These are phyloP conservation scores for Dimargaris verticillata DNA, from an alignment of 192 early-diverging fungal species.

Conservation along the genomic window DNA sequence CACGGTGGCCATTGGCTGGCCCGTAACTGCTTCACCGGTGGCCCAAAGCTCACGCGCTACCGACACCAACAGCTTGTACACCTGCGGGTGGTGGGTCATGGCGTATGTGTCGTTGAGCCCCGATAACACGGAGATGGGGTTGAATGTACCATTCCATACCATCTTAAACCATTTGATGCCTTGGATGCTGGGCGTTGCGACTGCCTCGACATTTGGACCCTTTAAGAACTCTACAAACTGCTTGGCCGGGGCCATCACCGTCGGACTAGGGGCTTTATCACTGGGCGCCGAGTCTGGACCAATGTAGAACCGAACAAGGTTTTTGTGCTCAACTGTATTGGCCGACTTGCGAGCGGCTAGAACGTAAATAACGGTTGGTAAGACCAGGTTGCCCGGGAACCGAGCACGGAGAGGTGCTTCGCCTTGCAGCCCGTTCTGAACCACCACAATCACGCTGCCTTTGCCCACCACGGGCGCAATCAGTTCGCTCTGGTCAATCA, in stretches of 20 bases:
- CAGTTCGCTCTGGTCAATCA: conserved; percentile 34
- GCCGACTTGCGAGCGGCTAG: conserved; percentile 17
- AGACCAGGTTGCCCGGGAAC: conserved; percentile 43
- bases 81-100: conserved; percentile 31
- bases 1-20: conserved; percentile 17
- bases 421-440: conserved; percentile 58
- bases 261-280: no score
- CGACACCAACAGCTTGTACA: conserved; percentile 21
- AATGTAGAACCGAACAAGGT: conserved; percentile 20
- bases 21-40: conserved; percentile 30
- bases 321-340: conserved; percentile 37
- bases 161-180: conserved; percentile 47
- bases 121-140: conserved; percentile 42
- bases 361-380: conserved; percentile 44
- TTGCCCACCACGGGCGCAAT: conserved; percentile 34
- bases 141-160: conserved; percentile 60
- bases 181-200: conserved; percentile 37
- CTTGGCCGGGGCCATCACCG: no score
- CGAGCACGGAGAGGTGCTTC: conserved; percentile 36
- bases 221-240: conserved; percentile 27
- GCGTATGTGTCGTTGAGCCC: conserved; percentile 33
- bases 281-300: conserved; percentile 18
- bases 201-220: conserved; percentile 20
- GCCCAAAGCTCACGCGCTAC: conserved; percentile 38
- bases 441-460: conserved; percentile 38